These are phyloP conservation scores for Termitomyces sp. DNA, from an alignment of 768 basidiomycete genomes.

Conservation along the genomic window DNA sequence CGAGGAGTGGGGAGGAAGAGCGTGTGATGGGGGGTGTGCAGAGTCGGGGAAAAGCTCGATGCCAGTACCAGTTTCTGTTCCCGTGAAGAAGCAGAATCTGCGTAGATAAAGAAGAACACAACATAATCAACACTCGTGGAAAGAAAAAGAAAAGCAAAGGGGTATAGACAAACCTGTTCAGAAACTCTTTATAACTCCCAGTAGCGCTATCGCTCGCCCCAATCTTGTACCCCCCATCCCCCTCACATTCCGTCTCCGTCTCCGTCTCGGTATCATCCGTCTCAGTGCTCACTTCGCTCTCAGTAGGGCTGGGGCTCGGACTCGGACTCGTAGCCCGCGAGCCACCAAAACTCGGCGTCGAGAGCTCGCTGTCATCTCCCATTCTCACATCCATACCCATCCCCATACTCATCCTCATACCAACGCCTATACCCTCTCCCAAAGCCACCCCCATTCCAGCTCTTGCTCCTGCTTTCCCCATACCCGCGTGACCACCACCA, in stretches of 20 bases:
- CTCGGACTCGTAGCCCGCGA: constrained; percentile 27
- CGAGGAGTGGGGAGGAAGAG: neutral
- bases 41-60: neutral
- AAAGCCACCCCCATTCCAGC: neutral
- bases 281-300: constrained; percentile 20
- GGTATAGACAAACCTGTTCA: constrained; percentile 50
- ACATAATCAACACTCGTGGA: neutral
- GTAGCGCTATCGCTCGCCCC: constrained; percentile 3
- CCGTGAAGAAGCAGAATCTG: constrained; percentile 83
- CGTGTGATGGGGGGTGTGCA: neutral
- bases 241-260: constrained; percentile 11
- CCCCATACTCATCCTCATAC: neutral
- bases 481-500: neutral
- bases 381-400: constrained; percentile 4
- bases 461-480: neutral
- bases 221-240: neutral
- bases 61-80: constrained; percentile 32
- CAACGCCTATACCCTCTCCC: neutral
- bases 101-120: neutral
- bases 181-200: constrained; percentile 51
- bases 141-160: neutral
- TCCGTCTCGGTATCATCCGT: constrained; percentile 19
- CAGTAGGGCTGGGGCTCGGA: constrained; percentile 3
- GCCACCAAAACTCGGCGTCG: constrained; percentile 44
- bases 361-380: constrained; percentile 27